Evolutionary conservation across 768 basidiomycete genomes (phyloP), one percentile per base, ranked within the genome.

Genomic region (Boletus fagicola): DNA sequence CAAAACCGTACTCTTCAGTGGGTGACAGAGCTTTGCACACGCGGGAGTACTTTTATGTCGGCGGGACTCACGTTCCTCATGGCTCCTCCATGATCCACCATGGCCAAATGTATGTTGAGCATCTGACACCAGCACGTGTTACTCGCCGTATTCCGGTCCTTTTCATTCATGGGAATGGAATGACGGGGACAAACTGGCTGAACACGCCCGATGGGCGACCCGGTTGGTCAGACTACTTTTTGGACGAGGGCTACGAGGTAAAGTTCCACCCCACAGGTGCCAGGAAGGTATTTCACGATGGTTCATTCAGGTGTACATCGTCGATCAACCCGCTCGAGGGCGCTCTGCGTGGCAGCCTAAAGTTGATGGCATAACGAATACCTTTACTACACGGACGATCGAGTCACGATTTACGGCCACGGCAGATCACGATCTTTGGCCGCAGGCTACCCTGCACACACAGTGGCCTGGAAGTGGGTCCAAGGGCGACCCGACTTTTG

Each of bases 221-320:
- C 11, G 81, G 82, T n/a, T 83, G 82, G 81, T 78, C 78, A n/a
- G 81, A 83, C 67, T 81, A 78, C 65, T 80, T 83, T 53, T 62
- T 83, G 55, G 66, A 72, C 49, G 59, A 77, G 61, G 81, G 80
- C 38, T 82, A 80, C 56, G 80, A 82, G 69, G 81, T 82, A 62
- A 53, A 36, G 26, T 38, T 11, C 9, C 4, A 12, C 16, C 35
- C 20, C 11, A 18, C 30, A 20, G 9, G 39, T 30, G 22, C n/a
- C 13, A 10, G 38, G n/a, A 40, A 39, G n/a, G 9, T 22, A 28
- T 24, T 24, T 59, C 49, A 60, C 18, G 31, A 38, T 26, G 18
- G 24, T 59, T 33, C 26, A n/a, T 49, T 39, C 31, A 67, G 79
- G 56, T 81, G 2, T 80, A 78, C 58, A 66, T 81, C 15, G 71